Percentiles rank a stretch among this genome's conserved stretches.
These are phyloP conservation scores for Collybiopsis confluens DNA, from an alignment of 768 basidiomycete genomes.

Conservation along the genomic window DNA sequence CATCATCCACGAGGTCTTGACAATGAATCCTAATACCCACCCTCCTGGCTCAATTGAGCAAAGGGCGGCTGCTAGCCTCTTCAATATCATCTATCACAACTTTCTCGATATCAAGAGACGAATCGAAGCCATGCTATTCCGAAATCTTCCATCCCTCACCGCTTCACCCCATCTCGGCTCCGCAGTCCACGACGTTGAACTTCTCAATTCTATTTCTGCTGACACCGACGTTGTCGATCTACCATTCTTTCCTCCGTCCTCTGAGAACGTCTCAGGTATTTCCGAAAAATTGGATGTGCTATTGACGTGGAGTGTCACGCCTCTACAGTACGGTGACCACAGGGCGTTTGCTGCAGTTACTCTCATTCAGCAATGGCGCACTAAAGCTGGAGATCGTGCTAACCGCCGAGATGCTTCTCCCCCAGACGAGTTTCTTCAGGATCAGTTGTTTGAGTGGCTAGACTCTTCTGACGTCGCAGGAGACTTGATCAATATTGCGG, in stretches of 20 bases:
- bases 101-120: conserved; percentile 68
- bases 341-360: conserved; percentile 72
- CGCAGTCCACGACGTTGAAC: conserved; percentile 49
- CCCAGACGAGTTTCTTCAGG: conserved; percentile 64
- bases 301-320: conserved; percentile 78
- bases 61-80: conserved; percentile 32
- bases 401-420: conserved; percentile 56
- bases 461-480: conserved; percentile 61
- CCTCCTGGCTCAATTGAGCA: conserved; percentile 31
- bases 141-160: conserved; percentile 52
- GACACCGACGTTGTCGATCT: conserved; percentile 57
- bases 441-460: conserved; percentile 78
- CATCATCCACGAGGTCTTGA: conserved; percentile 44
- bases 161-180: conserved; percentile 56
- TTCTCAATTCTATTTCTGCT: conserved; percentile 72
- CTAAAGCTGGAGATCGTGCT: conserved; percentile 58
- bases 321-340: conserved; percentile 79
- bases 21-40: conserved; percentile 30
- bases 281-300: conserved; percentile 69
- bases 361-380: conserved; percentile 60
- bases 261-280: conserved; percentile 41
- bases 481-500: conserved; percentile 48
- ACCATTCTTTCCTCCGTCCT: conserved; percentile 49
- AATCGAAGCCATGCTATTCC: conserved; percentile 79
- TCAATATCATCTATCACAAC: conserved; percentile 49